Evolutionary conservation across 2,329 filamentous ascomycete species (phyloP).

Genomic region (Aspergillus melleus): DNA sequence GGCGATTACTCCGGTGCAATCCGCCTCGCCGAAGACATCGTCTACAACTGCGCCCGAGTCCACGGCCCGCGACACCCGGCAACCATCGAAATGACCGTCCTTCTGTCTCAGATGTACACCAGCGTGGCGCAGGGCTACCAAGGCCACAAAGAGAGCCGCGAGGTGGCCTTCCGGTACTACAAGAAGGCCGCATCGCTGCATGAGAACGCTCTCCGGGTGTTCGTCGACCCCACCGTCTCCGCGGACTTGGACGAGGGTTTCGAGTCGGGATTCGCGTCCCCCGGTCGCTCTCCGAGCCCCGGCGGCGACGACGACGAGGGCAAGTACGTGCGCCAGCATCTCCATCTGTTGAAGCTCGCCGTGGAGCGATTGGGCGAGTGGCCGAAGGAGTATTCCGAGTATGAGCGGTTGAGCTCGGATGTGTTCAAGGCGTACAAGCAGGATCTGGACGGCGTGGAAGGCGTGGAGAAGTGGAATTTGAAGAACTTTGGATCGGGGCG

Average conservation of each 20-base stretch:
- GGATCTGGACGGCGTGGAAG: conserved; percentile 44
- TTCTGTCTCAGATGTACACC: conserved; percentile 55
- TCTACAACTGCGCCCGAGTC: conserved; percentile 57
- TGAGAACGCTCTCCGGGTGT: conserved; percentile 40
- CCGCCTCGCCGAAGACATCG: conserved; percentile 54
- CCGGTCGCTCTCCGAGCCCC: neutral
- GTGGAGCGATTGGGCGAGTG: conserved; percentile 41
- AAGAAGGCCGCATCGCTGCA: conserved; percentile 40
- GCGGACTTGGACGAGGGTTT: conserved; percentile 16
- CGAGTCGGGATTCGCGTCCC: conserved; percentile 5
- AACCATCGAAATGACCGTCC: conserved; percentile 51
- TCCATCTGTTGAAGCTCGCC: conserved; percentile 40
- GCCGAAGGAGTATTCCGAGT: conserved; percentile 51
- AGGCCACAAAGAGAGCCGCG: conserved; percentile 29
- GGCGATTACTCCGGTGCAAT: conserved; percentile 47
- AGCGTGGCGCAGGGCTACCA: conserved; percentile 41
- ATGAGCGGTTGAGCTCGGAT: conserved; percentile 48
- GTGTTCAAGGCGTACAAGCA: conserved; percentile 43
- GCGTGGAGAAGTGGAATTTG: conserved; percentile 50
- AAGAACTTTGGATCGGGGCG: conserved; percentile 49
- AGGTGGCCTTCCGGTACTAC: conserved; percentile 41
- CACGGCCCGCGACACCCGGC: conserved; percentile 49
- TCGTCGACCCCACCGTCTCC: conserved; percentile 33
- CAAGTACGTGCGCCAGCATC: conserved; percentile 36
- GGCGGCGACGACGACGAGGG: conserved; percentile 10